A percentile compares a stretch with the other conserved stretches of the same genome.
Evolutionary conservation across 441 rosid genomes (phyloP).

Genomic region (Hypseocharis bilobata): DNA sequence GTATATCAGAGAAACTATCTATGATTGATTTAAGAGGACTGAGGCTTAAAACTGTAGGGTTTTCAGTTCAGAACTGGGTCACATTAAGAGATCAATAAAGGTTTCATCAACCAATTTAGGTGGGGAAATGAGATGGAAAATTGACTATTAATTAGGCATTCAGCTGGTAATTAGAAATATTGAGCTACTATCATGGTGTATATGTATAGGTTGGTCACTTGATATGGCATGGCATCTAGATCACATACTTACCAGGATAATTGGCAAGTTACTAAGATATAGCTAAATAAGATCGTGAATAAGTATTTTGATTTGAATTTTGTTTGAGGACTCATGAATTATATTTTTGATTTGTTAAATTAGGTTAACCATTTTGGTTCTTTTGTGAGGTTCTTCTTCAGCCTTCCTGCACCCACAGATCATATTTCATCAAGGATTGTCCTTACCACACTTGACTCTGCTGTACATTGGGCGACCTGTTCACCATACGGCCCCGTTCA

Average conservation of each 20-base stretch:
- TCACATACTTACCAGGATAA: too few relatives aligned
- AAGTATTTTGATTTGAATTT: not conserved
- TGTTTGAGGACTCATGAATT: constrained; percentile 1
- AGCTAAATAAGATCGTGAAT: not conserved
- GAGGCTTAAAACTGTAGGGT: too few relatives aligned
- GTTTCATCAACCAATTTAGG: not conserved
- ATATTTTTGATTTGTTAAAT: constrained; percentile 19
- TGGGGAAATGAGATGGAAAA: not conserved
- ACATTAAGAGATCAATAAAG: not conserved
- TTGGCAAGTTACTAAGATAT: not conserved
- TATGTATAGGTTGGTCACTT: not conserved
- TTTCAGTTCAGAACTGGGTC: too few relatives aligned
- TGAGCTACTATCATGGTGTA: not conserved
- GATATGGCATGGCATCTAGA: not conserved
- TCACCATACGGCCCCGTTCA: constrained; percentile 85
- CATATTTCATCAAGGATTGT: constrained; percentile 70
- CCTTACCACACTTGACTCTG: constrained; percentile 84
- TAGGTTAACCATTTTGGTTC: constrained; percentile 94
- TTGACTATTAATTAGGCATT: not conserved
- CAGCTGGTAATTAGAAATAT: not conserved
- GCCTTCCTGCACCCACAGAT: constrained; percentile 79
- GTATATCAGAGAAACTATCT: not conserved
- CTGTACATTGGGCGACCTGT: constrained; percentile 66
- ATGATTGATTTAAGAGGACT: not conserved
- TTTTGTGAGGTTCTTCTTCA: constrained; percentile 82